Base-by-base conservation (phyloP, 2,329 filamentous ascomycete genomes). In the Geosmithia flava region DNA sequence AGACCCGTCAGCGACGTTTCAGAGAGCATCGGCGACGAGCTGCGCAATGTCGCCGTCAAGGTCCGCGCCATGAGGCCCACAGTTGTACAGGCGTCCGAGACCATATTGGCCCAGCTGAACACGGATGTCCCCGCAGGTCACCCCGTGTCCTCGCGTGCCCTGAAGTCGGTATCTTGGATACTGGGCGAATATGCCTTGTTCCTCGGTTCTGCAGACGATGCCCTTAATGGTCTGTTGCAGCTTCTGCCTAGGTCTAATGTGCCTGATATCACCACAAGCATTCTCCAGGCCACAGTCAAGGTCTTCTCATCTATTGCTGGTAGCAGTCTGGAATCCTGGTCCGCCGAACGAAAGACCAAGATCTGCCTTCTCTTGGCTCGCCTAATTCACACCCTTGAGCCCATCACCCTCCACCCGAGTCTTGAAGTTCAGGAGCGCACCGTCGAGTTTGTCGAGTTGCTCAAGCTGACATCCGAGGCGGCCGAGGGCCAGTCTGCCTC, bases 381-480 rank as follows among this genome's bases (percentile, higher is more conserved):
- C 2, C 80, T 96, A 7, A 78, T 95, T 19, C 80, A 93, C 60
- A 84, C 87, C 45, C 69, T 95, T 20, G 90, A 97, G 57, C 78
- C 82, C 1, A 66, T 97, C 16, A 80, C 82, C 1, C 73, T 83
- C 41, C 88, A 97, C 61, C 90, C 91, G 0, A 87, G 82, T 56
- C 73, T 98, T 1, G 93, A 98, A 61, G 89, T 98, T 3, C 93
- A 98, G 65, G 93, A 97, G 63, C 80, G 93, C 49, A 85, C 90
- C 3, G 90, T 96, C 1, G 90, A 96, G 60, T 94, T 95, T 56
- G 76, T 89, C 0, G 93, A 98, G 61, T 73, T 97, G 13, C 78
- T 97, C 58, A 88, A 88, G 50, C 72, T 98, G 43, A 88, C 87
- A 2, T 81, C 82, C 1, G 93, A 98, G 67, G 89, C 91, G 15